A percentile compares a stretch with the other conserved stretches of the same genome.
Evolutionary conservation across 2,329 filamentous ascomycete species (phyloP).

Genomic region (Ophiocordyceps camponoti-floridani): DNA sequence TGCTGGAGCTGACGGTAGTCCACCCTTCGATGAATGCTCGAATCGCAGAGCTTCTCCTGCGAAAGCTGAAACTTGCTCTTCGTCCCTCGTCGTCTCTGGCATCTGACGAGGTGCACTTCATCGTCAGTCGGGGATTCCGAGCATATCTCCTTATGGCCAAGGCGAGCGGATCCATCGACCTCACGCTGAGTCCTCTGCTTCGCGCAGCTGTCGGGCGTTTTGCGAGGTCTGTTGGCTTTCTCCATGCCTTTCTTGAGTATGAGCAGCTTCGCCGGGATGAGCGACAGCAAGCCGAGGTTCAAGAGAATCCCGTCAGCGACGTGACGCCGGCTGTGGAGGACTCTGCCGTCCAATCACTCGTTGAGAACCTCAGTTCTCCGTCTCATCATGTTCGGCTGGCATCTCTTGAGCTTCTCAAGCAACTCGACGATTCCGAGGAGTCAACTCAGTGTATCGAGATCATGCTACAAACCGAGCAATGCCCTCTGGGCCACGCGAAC

Average conservation of each 20-base stretch:
- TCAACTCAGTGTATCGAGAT: constrained; percentile 16
- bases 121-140: constrained; percentile 56
- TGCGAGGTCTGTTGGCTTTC: constrained; percentile 45
- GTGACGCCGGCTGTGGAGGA: constrained; percentile 30
- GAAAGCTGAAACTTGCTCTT: constrained; percentile 47
- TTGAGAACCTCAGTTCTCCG: constrained; percentile 56
- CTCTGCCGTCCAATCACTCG: constrained; percentile 43
- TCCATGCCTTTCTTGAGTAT: constrained; percentile 43
- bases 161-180: constrained; percentile 37
- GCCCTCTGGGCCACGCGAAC: constrained; percentile 58
- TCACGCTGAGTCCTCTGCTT: constrained; percentile 44
- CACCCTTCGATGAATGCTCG: constrained; percentile 49
- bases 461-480: constrained; percentile 67
- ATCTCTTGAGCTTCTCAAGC: constrained; percentile 54
- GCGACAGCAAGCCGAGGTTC: constrained; percentile 4
- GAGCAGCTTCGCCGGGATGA: constrained; percentile 17
- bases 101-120: constrained; percentile 51
- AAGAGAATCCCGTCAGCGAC: constrained; percentile 22
- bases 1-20: constrained; percentile 42
- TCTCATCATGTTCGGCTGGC: constrained; percentile 58
- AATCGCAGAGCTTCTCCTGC: constrained; percentile 45
- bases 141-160: constrained; percentile 51
- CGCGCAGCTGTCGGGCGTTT: constrained; percentile 49
- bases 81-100: constrained; percentile 39
- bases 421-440: constrained; percentile 23